Base-by-base conservation (phyloP, 108 stramenopile species). In the Pseudonitzschia multistriata region DNA sequence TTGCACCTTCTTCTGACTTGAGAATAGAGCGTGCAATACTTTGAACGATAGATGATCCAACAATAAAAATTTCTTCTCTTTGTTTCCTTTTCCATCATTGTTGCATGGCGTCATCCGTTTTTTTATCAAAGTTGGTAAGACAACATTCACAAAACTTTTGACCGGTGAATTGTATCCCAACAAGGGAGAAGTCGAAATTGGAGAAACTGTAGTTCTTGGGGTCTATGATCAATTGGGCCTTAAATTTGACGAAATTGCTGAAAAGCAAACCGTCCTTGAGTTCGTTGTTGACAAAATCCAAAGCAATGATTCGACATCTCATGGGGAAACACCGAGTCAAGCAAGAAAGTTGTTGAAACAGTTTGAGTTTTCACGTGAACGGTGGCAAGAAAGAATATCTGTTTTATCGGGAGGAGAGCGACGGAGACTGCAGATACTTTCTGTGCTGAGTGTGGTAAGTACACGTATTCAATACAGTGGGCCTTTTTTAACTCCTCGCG, bases 121-220 rank as follows among this genome's bases (percentile, higher is more conserved):
- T 62, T 10, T 71, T 22, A 2, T 1, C 8, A 2, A n/a, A 28
- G 28, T 75, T 31, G 67, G 70, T 14, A 78, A 88, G 70, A 83
- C 84, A 15, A 91, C 93, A 0, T 92, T 94, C 68, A 74, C 88
- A 31, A 68, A 77, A 33, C 65, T 90, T 10, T 62, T 91, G 48
- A 85, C 79, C 7, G 93, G 90, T 15, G 72, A 82, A 33, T 72
- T 83, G 47, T 47, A 68, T 2, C 49, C 77, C 27, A 89, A 90
- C 66, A 63, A 72, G 19, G 93, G 93, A 14, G 53, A 47, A 7
- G 76, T 91, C 25, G 86, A 87, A 27, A 49, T 80, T 11, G 93
- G 93, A 14, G 93, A 94, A 27, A 94, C 93, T 19, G 81, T 94
- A 22, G 86, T 87, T 21, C 71, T 94, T 64, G 93, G 93, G 13